Evolutionary conservation across 371 early-diverging fungal species (phyloP), one percentile per base, ranked within the genome.

Genomic region (Mucor plumbeus): DNA sequence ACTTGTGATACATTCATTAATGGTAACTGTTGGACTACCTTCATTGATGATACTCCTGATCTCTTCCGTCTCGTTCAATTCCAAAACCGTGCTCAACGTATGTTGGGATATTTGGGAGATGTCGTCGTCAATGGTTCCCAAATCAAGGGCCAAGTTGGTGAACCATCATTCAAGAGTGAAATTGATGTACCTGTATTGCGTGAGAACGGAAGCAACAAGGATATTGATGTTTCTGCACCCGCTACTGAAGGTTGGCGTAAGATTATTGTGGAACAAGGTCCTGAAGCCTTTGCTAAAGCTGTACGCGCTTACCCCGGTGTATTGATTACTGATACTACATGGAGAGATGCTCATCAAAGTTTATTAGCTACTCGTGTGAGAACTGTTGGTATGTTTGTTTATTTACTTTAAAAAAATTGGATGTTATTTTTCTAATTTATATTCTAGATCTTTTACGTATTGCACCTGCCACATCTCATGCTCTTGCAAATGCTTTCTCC

Each of bases 331-430:
- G 96, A 96, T 79, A 96, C 93, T 34, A 93, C 93, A 26, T 94
- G 94, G 97, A 88, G 97, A 73, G 97, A 97, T 79, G 97, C 97
- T 38, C 96, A 96, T 77, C 95, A 95, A 83, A 89, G 90, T 81
- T 82, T 97, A 75, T 78, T 97, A 66, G 96, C 96, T 8, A 97
- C 96, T 14, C 92, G 97, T 68, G 93, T 97, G 53, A 90, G 97
- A 68, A 97, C 97, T 10, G 86, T 92, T 69, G 97, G 71, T 79
- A 73, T 68, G 64, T 68, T 40, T 26, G 3, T 26, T 26, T 26
- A 1, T 1, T 26, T 26, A 1, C 3, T 26, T 26, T 17, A 54
- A 41, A 59, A 44, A 43, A 34, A 58, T 61, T 50, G 44, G 13
- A 36, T 56, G 50, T 54, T 47, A 55, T 44, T 43, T 21, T 40